phyloP scores from a whole-genome alignment of 2,329 filamentous ascomycete species.

The Neopestalotiopsis rosae region DNA sequence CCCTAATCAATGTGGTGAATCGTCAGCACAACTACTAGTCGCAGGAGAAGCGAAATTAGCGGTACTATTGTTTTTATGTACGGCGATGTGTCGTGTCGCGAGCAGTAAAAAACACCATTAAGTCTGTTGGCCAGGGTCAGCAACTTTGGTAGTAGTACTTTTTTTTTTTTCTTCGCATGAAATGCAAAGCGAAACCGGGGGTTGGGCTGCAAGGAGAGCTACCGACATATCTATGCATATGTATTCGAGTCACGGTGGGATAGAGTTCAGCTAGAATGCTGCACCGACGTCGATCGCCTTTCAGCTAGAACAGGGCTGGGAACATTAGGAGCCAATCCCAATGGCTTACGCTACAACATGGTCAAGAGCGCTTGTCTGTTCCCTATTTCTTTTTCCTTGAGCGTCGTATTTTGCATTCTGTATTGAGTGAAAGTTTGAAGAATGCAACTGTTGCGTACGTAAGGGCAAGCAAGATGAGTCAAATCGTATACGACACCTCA shows the following conservation, averaged over 20 bases:
- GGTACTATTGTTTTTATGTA: not conserved
- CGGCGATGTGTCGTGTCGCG: not conserved
- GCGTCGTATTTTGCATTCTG: not conserved
- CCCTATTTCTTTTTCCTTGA: not conserved
- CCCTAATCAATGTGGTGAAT: constrained; percentile 37
- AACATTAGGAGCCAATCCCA: not conserved
- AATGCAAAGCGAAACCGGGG: too few species aligned
- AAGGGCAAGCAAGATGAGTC: not conserved
- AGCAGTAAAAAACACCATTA: not conserved
- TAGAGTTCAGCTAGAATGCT: not conserved
- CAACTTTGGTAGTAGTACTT: too few species aligned
- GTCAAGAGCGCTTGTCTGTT: too few species aligned
- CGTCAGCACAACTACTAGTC: constrained; percentile 34
- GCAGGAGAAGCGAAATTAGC: not conserved
- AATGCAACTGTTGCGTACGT: not conserved
- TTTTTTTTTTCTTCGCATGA: not conserved
- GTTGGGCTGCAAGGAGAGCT: not conserved
- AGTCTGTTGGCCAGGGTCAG: not conserved
- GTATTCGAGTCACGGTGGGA: not conserved
- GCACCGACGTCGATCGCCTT: not conserved
- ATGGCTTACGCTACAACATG: not conserved
- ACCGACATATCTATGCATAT: not conserved
- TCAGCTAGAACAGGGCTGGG: not conserved
- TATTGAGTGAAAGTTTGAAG: not conserved
- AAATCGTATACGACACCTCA: not conserved